Percentiles rank a stretch among this genome's conserved stretches.
These are phyloP conservation scores for Wickerhamiella shivajii DNA, from an alignment of 805 yeast species.

Conservation along the genomic window DNA sequence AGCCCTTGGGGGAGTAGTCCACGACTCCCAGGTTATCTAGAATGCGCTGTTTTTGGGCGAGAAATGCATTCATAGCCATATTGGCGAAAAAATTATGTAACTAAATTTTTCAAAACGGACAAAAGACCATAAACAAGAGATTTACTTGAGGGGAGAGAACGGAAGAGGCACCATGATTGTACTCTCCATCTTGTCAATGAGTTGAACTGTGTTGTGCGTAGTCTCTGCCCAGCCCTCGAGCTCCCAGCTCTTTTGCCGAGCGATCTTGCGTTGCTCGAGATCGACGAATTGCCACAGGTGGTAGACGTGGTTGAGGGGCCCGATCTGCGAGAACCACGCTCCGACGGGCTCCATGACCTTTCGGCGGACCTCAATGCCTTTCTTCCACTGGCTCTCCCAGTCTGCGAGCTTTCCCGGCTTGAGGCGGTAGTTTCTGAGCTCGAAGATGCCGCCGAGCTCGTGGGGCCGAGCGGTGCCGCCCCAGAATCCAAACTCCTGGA, in stretches of 20 bases:
- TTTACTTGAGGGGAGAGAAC: slow-evolving; percentile 27
- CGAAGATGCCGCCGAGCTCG: slow-evolving; percentile 29
- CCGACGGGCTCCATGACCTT: slow-evolving; percentile 35
- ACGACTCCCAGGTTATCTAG: slow-evolving; percentile 18
- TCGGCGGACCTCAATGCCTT: slow-evolving; percentile 30
- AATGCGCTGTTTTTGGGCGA: slow-evolving; percentile 13
- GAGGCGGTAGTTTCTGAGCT: slow-evolving; percentile 28
- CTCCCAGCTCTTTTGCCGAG: slow-evolving; percentile 31
- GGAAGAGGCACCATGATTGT: slow-evolving; percentile 28
- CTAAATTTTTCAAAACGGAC: not conserved
- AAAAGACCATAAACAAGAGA: not conserved
- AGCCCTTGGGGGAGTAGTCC: slow-evolving; percentile 66
- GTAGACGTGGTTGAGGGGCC: slow-evolving; percentile 28
- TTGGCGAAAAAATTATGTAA: not conserved
- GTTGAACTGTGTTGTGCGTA: slow-evolving; percentile 29
- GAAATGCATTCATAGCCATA: slow-evolving; percentile 1
- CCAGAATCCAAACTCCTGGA: slow-evolving; percentile 32
- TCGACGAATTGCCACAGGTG: slow-evolving; percentile 34
- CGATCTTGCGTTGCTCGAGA: slow-evolving; percentile 28
- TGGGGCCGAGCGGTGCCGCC: slow-evolving; percentile 32
- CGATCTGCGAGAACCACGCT: slow-evolving; percentile 31
- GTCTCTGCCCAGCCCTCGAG: slow-evolving; percentile 34
- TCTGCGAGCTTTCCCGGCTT: slow-evolving; percentile 29
- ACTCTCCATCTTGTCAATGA: slow-evolving; percentile 27
- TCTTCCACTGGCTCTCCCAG: slow-evolving; percentile 31